phyloP scores from a whole-genome alignment of 2,329 filamentous ascomycete species.

The Alternaria rosae region DNA sequence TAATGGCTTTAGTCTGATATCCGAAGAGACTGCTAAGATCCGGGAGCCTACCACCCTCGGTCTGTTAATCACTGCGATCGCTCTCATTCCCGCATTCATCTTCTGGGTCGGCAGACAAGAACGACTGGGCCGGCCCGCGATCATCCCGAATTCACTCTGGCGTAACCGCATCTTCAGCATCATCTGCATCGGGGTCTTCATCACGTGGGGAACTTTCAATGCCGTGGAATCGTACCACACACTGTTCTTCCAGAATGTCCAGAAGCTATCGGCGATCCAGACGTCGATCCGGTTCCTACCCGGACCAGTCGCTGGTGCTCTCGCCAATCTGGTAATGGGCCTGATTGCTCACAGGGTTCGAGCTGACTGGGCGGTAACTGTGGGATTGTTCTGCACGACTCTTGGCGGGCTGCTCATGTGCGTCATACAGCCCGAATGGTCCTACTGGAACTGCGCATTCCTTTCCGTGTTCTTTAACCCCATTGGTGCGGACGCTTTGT shows the following conservation, averaged over 20 bases:
- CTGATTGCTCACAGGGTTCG: constrained; percentile 55
- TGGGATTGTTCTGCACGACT: constrained; percentile 33
- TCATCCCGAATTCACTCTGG: constrained; percentile 71
- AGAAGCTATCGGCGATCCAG: constrained; percentile 43
- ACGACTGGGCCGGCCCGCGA: constrained; percentile 55
- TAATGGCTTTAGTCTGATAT: background rate
- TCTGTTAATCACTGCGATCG: constrained; percentile 55
- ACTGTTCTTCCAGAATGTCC: constrained; percentile 55
- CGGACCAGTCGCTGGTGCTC: constrained; percentile 48
- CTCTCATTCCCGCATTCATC: constrained; percentile 59
- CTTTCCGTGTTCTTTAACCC: constrained; percentile 54
- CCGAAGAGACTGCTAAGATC: constrained; percentile 46
- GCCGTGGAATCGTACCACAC: constrained; percentile 39
- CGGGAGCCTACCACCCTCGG: constrained; percentile 55
- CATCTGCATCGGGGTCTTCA: constrained; percentile 59
- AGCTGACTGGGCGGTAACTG: constrained; percentile 54
- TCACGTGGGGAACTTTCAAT: constrained; percentile 46
- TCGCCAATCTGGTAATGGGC: constrained; percentile 57
- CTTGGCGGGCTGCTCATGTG: constrained; percentile 46
- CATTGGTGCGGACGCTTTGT: constrained; percentile 54
- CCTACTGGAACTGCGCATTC: constrained; percentile 59
- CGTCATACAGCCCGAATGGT: constrained; percentile 53
- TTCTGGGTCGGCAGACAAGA: constrained; percentile 63
- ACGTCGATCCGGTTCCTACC: constrained; percentile 56
- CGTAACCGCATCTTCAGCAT: constrained; percentile 63